Evolutionary conservation across 2,329 filamentous ascomycete genomes (phyloP).

Genomic region (Botryotinia calthae): DNA sequence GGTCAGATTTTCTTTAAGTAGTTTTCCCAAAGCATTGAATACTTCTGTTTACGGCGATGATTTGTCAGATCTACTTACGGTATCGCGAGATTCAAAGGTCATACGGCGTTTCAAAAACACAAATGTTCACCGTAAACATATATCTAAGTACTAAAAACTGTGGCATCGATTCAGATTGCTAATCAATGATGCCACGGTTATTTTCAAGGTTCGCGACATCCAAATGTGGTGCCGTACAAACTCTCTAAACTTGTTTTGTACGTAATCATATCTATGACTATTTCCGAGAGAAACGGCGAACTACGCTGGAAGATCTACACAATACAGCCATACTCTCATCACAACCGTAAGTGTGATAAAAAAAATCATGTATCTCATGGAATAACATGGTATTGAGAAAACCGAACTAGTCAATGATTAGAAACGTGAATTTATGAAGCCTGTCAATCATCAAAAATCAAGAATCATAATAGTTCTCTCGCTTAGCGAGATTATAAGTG

Average conservation of each 20-base stretch:
- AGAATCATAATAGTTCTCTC: neutral
- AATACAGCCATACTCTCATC: neutral
- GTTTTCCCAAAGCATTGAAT: no score
- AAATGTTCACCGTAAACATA: neutral
- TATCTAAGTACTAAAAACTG: neutral
- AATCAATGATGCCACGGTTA: neutral
- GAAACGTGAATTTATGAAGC: neutral
- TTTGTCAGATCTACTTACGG: neutral
- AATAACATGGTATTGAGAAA: neutral
- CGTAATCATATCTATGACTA: fast-evolving
- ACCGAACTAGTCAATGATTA: neutral
- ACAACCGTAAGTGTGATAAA: neutral
- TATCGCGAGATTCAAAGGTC: no score
- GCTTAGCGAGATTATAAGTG: neutral
- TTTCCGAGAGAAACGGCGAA: no score
- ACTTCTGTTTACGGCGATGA: neutral
- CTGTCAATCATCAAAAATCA: neutral
- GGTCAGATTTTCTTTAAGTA: neutral
- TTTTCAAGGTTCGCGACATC: neutral
- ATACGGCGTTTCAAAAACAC: neutral
- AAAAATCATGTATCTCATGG: neutral
- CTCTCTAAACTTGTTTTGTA: neutral
- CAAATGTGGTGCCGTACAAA: neutral
- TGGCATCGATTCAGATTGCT: neutral
- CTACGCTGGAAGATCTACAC: neutral